phyloP scores from a whole-genome alignment of 192 early-diverging fungal genomes.

The Linnemannia schmuckeri region DNA sequence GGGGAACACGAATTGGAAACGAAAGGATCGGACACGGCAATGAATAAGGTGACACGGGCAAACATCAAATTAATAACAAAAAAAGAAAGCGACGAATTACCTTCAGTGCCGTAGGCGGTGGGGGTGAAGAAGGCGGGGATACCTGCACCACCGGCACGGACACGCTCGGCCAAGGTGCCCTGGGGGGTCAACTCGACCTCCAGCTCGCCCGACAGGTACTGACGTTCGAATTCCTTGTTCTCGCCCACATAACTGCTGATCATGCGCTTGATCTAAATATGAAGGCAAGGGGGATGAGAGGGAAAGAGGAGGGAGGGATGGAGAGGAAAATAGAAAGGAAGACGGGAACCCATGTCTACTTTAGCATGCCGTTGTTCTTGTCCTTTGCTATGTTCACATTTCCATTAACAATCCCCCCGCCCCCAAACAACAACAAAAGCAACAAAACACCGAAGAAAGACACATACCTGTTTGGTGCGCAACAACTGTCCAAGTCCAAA shows the following conservation, averaged over 20 bases:
- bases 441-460: background rate
- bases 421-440: slow-evolving; percentile 1
- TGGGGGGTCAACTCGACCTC: slow-evolving; percentile 85
- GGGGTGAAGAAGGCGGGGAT: slow-evolving; percentile 82
- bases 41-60: background rate
- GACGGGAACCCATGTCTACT: slow-evolving; percentile 3
- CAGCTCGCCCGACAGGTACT: slow-evolving; percentile 84
- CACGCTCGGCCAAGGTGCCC: slow-evolving; percentile 81
- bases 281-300: background rate
- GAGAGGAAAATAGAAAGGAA: background rate
- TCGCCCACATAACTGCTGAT: slow-evolving; percentile 83
- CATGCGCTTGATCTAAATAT: slow-evolving; percentile 78
- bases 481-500: slow-evolving; percentile 79
- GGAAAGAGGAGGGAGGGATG: background rate
- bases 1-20: background rate
- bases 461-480: slow-evolving; percentile 67
- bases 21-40: background rate
- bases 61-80: background rate
- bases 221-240: slow-evolving; percentile 85
- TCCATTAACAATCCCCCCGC: too few species aligned
- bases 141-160: slow-evolving; percentile 83
- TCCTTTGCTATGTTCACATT: background rate
- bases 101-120: slow-evolving; percentile 77
- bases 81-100: slow-evolving; percentile 6
- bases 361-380: background rate